Conservation (phyloP, 371 early-diverging fungal species). For the Mucor velutinosus region DNA sequence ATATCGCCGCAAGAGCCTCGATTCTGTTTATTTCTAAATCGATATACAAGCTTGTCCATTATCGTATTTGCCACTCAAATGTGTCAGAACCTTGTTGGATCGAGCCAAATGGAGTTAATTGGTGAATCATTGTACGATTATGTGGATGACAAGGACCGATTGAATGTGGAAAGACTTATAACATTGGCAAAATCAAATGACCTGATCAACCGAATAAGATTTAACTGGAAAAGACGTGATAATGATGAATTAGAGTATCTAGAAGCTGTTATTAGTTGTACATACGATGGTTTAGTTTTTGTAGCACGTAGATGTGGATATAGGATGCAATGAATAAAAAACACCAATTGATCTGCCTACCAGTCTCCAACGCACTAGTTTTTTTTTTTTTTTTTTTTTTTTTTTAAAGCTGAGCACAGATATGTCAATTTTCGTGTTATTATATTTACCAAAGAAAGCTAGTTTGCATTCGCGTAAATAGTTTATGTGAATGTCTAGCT, state of each 20-base stretch:
- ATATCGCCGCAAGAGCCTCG: slow-evolving; percentile 23
- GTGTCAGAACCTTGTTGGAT: slow-evolving; percentile 9
- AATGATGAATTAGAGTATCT: slow-evolving; percentile 1
- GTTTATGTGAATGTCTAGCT: background rate
- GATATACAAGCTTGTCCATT: slow-evolving; percentile 8
- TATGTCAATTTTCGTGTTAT: background rate
- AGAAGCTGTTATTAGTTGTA: slow-evolving; percentile 41
- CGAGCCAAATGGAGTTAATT: slow-evolving; percentile 10
- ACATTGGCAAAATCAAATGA: slow-evolving; percentile 15
- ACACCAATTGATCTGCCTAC: background rate
- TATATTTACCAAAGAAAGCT: background rate
- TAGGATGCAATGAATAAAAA: background rate
- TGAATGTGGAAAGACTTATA: slow-evolving; percentile 13
- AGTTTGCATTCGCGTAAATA: background rate
- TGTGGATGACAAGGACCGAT: slow-evolving; percentile 4
- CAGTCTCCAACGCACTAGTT: background rate
- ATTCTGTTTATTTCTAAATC: slow-evolving; percentile 27
- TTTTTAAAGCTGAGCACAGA: background rate
- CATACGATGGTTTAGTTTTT: slow-evolving; percentile 53
- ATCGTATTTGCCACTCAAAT: slow-evolving; percentile 29
- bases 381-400: background rate
- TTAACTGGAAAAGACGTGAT: slow-evolving; percentile 21
- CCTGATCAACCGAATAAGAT: slow-evolving; percentile 13
- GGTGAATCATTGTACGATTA: slow-evolving; percentile 18
- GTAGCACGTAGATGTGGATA: slow-evolving; percentile 9